Conservation (phyloP, 1,139 yeast genomes). For the Diutina mesorugosa region DNA sequence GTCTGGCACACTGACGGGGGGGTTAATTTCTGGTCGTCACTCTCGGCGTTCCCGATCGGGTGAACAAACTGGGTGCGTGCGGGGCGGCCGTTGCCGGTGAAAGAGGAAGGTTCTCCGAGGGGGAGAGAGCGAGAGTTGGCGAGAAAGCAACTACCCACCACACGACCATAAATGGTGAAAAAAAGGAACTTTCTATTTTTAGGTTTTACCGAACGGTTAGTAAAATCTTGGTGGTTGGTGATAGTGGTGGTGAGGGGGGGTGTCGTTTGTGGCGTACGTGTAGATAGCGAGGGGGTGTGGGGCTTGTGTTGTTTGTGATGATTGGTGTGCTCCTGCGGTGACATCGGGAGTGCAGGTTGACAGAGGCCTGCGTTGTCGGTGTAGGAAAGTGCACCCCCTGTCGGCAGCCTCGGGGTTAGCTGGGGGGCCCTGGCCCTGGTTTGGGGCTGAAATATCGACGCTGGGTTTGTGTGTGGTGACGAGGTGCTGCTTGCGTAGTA, state of each 20-base stretch:
- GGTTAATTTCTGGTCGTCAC: not conserved
- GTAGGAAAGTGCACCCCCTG: not conserved
- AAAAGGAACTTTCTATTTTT: too few species aligned
- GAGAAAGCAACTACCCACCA: too few species aligned
- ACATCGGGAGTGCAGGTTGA: not conserved
- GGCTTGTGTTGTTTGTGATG: not conserved
- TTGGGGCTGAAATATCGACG: too few species aligned
- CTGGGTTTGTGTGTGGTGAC: not conserved
- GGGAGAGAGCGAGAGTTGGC: not conserved
- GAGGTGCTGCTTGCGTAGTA: not conserved
- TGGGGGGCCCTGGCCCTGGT: not conserved
- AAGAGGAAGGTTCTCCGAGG: not conserved
- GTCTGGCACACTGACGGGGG: not conserved
- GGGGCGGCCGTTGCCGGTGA: not conserved
- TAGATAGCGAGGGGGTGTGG: not conserved
- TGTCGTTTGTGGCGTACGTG: too few species aligned
- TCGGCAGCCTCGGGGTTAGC: not conserved
- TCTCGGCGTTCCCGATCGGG: not conserved
- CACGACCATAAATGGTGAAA: too few species aligned
- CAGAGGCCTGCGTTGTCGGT: not conserved
- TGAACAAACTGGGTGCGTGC: not conserved
- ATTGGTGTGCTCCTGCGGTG: too few species aligned
- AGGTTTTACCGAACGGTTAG: too few species aligned
- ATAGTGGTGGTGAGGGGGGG: not conserved
- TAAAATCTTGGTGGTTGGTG: not conserved